Conservation (phyloP, 352 stramenopile species). For the Globisporangium mamillatum region DNA sequence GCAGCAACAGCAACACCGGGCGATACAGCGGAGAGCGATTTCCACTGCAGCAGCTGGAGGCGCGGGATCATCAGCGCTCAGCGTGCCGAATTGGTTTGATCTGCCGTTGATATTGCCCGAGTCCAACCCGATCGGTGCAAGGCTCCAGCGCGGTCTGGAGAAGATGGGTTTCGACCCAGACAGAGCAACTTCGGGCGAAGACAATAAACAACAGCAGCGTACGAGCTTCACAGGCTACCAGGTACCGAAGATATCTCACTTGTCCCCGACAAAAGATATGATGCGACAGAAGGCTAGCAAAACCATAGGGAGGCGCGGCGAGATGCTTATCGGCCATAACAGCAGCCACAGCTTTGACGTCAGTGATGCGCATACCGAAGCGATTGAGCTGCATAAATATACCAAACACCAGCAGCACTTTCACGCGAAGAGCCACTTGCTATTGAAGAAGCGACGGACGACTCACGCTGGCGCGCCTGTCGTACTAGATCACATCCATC, state of each 20-base stretch:
- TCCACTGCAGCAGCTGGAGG: not conserved
- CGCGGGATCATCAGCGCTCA: slow-evolving; percentile 1
- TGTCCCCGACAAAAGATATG: slow-evolving; percentile 23
- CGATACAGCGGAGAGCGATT: not conserved
- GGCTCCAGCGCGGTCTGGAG: slow-evolving; percentile 37
- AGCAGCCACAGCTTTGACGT: not conserved
- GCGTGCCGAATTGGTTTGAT: slow-evolving; percentile 59
- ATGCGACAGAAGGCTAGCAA: slow-evolving; percentile 12
- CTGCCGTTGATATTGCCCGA: slow-evolving; percentile 57
- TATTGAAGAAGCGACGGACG: slow-evolving; percentile 25
- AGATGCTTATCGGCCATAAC: slow-evolving; percentile 3
- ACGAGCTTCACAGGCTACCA: slow-evolving; percentile 4
- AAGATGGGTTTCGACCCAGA: not conserved
- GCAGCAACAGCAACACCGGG: slow-evolving; percentile 8
- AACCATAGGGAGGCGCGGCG: slow-evolving; percentile 3
- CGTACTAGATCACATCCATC: slow-evolving; percentile 32
- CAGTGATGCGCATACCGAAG: not conserved
- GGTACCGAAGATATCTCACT: slow-evolving; percentile 46
- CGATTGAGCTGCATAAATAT: slow-evolving; percentile 2
- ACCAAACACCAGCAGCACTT: slow-evolving; percentile 15
- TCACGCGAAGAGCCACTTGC: slow-evolving; percentile 18
- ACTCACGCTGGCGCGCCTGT: slow-evolving; percentile 28
- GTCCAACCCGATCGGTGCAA: slow-evolving; percentile 29
- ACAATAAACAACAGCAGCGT: not conserved
- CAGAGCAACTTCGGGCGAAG: not conserved